phyloP scores from a whole-genome alignment of 2,329 filamentous ascomycete species.

The Cordyceps cicadae region DNA sequence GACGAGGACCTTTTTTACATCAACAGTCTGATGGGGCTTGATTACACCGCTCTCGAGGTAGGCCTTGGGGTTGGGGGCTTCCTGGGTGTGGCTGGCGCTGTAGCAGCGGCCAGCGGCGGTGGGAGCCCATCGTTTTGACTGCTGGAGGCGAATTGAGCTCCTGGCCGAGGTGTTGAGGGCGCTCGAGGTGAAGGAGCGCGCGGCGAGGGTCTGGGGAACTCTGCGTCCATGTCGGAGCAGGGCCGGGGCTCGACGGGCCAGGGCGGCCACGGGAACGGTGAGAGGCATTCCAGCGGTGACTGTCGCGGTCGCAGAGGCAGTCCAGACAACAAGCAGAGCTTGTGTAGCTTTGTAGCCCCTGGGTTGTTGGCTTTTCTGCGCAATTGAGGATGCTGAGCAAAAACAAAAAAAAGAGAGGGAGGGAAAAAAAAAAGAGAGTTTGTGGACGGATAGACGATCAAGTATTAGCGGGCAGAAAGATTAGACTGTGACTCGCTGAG shows the following conservation, averaged over 20 bases:
- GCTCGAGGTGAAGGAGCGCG: constrained; percentile 35
- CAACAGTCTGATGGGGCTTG: constrained; percentile 67
- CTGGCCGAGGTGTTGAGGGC: constrained; percentile 26
- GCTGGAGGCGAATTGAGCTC: constrained; percentile 23
- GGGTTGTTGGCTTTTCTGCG: neutral
- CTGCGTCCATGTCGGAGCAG: constrained; percentile 48
- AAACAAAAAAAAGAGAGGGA: neutral
- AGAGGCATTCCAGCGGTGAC: constrained; percentile 28
- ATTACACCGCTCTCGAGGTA: constrained; percentile 85
- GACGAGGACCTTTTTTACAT: constrained; percentile 95
- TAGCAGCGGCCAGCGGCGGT: constrained; percentile 35
- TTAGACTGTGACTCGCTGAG: constrained; percentile 1
- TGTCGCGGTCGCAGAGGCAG: constrained; percentile 1
- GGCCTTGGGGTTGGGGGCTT: constrained; percentile 72
- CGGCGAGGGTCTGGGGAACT: constrained; percentile 35
- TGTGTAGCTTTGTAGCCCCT: neutral
- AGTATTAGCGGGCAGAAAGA: neutral
- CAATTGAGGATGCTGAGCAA: neutral
- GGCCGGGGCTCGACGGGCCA: constrained; percentile 51
- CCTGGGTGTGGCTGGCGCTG: constrained; percentile 44
- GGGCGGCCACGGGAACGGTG: constrained; percentile 28
- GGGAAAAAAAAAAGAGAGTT: neutral
- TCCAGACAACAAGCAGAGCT: neutral
- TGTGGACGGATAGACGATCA: neutral
- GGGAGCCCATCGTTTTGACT: constrained; percentile 40